Base-by-base conservation (phyloP, 1,284 basidiomycete species). In the Athelia psychrophila region DNA sequence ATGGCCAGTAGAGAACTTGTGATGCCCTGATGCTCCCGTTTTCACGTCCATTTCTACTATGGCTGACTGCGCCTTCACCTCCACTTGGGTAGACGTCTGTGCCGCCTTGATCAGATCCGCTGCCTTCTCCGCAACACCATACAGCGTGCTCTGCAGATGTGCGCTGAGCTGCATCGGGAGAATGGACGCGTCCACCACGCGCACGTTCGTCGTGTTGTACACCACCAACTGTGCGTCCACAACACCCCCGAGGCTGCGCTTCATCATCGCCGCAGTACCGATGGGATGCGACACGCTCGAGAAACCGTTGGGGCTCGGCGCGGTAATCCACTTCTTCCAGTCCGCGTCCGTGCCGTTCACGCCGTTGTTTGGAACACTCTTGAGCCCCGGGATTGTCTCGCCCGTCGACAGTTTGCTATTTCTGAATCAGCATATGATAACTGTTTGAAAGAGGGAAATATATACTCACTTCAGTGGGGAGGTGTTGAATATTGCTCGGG, bases 231-330 rank as follows among this genome's bases (percentile, higher is more conserved):
- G 61, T 4, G 72, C 66, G 51, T 71, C 57, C 38, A 76, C 75
- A 24, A 78, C 75, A 61, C 84, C 86, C 25, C 84, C 85, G 3
- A 83, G 69, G 2, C 70, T 71, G 30, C 74, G 69, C 36, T 65
- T 68, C 77, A 84, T 84, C 83, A 88, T 85, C 3, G 82, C 69
- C 2, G 75, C 76, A 0, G 83, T 86, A 0, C 79, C 83, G 44
- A 86, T 72, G 3, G 83, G 83, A 64, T 84, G 80, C 19, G 71
- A 69, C n/a, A 80, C 78, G 3, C 75, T 68, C 2, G 63, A 51
- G 56, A 75, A 79, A 15, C 66, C 67, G 13, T 64, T 55, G 56
- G 38, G 38, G 24, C 25, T 27, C 16, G 44, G 44, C 22, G 19
- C 44, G 10, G 60, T 60, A 55, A 80, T 74, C 77, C 77, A 79